Evolutionary conservation across 768 basidiomycete genomes (phyloP), one percentile per base, ranked within the genome.

Genomic region (Tremella mesenterica): DNA sequence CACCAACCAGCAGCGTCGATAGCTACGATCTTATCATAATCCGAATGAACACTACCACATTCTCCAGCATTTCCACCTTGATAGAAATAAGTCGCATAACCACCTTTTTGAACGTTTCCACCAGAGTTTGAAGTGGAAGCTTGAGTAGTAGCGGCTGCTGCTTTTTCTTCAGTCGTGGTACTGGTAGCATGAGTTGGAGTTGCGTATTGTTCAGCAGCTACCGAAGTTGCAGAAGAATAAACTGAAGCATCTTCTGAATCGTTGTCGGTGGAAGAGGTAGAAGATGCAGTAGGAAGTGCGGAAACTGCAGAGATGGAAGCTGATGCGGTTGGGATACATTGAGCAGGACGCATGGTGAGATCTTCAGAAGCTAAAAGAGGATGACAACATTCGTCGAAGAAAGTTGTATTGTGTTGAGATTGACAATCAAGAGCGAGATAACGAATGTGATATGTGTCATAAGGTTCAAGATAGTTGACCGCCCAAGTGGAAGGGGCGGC

Each of bases 11-110:
- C 62, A 39, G 71, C 65, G 70, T 88, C 82, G 50, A 78, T 69
- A 45, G 77, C 77, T 60, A 75, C 69, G 52, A 77, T 66, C 54
- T 64, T 57, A 52, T 59, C 69, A 25, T 13, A 61, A 73, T 93
- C 91, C 1, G 65, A 53, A 77, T 81, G 70, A 29, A 75, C 64
- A 27, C 49, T 59, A 41, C 91, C 92, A 72, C 92, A 95, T 5
- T 87, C 85, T 50, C 91, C 91, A 7, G 85, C 76, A 33, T 77
- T 77, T 44, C 84, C 85, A 44, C 80, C 75, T 77, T 88, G 86
- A 74, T 77, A 80, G 77, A 79, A 88, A 75, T 63, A 80, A 51
- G 79, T 80, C 9, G 75, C 79, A 57, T 72, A 74, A 53, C 71
- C 70, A 25, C 70, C 70, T 59, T 60, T 64, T 52, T 61, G 43